Conservation (phyloP, 257 asterid species). For the Penstemon barbatus region DNA sequence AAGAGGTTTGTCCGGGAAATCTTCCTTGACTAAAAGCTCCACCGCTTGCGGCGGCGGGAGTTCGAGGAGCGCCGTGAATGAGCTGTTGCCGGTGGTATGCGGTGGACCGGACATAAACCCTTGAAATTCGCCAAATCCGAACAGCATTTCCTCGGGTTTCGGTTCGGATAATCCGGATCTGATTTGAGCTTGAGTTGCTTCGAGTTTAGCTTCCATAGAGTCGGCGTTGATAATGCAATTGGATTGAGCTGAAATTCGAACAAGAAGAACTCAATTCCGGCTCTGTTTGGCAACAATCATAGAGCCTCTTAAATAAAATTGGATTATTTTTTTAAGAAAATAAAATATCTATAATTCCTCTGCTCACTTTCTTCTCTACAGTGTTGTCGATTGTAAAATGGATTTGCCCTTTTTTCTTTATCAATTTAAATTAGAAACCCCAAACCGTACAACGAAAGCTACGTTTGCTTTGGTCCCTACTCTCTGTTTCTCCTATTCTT, state of each 20-base stretch:
- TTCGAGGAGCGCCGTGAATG: slow-evolving; percentile 88
- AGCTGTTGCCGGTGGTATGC: slow-evolving; percentile 44
- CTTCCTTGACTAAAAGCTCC: slow-evolving; percentile 72
- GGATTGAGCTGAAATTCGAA: slow-evolving; percentile 19
- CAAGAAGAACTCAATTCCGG: neutral
- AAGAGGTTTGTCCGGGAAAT: slow-evolving; percentile 37
- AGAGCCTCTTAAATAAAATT: too few relatives aligned
- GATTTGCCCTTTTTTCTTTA: slow-evolving; percentile 20
- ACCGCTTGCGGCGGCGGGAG: slow-evolving; percentile 90
- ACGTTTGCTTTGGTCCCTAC: slow-evolving; percentile 45
- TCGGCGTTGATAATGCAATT: neutral
- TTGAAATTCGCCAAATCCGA: slow-evolving; percentile 43
- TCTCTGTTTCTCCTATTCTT: slow-evolving; percentile 16
- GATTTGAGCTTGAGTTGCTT: slow-evolving; percentile 34
- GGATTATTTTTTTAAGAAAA: neutral
- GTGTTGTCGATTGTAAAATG: slow-evolving; percentile 32
- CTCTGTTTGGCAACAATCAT: too few relatives aligned
- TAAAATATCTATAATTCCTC: neutral
- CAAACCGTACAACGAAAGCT: slow-evolving; percentile 36
- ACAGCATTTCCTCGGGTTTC: slow-evolving; percentile 29
- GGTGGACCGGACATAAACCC: slow-evolving; percentile 38
- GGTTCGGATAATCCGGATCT: slow-evolving; percentile 51
- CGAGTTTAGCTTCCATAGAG: slow-evolving; percentile 9
- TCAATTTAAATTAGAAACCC: slow-evolving; percentile 28
- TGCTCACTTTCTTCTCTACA: slow-evolving; percentile 29